Evolutionary conservation across 140 eudicot species (phyloP), one percentile per base, ranked within the genome.

Genomic region (Cichorium intybus): DNA sequence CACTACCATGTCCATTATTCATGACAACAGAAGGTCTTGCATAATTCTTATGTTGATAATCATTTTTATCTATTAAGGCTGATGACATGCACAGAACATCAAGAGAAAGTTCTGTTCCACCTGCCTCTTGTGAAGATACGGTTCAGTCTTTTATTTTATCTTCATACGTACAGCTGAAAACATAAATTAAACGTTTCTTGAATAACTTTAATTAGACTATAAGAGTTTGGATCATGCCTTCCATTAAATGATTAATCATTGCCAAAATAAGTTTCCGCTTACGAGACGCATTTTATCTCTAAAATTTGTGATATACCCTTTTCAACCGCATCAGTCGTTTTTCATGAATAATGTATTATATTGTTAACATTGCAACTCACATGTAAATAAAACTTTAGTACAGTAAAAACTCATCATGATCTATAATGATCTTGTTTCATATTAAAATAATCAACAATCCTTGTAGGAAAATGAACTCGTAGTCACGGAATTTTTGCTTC

Each of bases 211-310:
- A 11, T 16, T 29, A 20, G 22, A 47, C 6, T 64, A n/a, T 16
- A 54, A 15, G 15, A 27, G 6, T 16, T 10, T 27, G 21, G 20
- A 63, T 65, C 35, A 56, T 56, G 54, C 33, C 61, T 60, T 15
- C 6, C n/a, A 24, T 60, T 7, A 28, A 50, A 64, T 31, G 28
- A 45, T 31, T 41, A 22, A 29, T 23, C 23, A 23, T 73, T 64
- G 47, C 56, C 60, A 46, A 55, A 54, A 66, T 48, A 57, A 73
- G 67, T 24, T 46, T 73, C 27, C 7, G 62, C 28, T 65, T 53
- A 48, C 31, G 2, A 24, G 45, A 57, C 23, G 18, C 29, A 49
- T 17, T 16, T 48, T 16, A 55, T 28, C 52, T 10, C 35, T 18
- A 56, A n/a, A n/a, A 34, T 39, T 24, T 74, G 20, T 73, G 41